Base-by-base conservation (phyloP, 73 alveolate species). In the Uronychia binucleata region DNA sequence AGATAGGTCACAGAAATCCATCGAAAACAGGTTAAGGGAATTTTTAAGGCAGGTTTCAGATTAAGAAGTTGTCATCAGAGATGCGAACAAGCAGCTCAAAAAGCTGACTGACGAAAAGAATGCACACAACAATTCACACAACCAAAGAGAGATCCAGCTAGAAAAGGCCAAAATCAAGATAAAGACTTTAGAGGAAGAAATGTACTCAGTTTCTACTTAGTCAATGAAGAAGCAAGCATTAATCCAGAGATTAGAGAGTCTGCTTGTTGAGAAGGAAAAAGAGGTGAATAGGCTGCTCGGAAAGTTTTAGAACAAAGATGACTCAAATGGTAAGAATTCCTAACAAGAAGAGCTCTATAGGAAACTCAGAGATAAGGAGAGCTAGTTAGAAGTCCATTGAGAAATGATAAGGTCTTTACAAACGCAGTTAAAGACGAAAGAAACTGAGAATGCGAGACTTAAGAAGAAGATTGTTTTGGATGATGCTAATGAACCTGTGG, bases 381-480 rank as follows among this genome's bases (percentile, higher is more conserved):
- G 78, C 0, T 75, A 82, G 30, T 28, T 82, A 19, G 89, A 82
- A 33, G 89, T 82, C 1, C 78, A 58, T 13, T 33, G 74, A 67
- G 89, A 82, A 34, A 82, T 82, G 89, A 33, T 82, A 58, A 58
- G 33, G 32, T 78, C 82, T 0, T 30, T 82, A 5, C 26, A 82
- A 34, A 77, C 89, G 25, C 89, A 82, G 33, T 29, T 82, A 34
- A 82, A 82, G 34, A 80, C 82, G 0, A 82, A 60, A 31, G 89
- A 82, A 32, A 82, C 57, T 60, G 89, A 82, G 67, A 46, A 46
- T 46, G 19, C 5, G 5, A 11, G 67, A 46, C 67, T 46, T 46
- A 46, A 19, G 67, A 46, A 19, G 67, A 46, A 46, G 67, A 19
- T 46, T 5, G 67, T 46, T 19, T 11, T 19, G n/a, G 67, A 46